Percentiles rank a stretch among this genome's conserved stretches.
phyloP scores from a whole-genome alignment of 306 rosid genomes.

The Prunus mira region DNA sequence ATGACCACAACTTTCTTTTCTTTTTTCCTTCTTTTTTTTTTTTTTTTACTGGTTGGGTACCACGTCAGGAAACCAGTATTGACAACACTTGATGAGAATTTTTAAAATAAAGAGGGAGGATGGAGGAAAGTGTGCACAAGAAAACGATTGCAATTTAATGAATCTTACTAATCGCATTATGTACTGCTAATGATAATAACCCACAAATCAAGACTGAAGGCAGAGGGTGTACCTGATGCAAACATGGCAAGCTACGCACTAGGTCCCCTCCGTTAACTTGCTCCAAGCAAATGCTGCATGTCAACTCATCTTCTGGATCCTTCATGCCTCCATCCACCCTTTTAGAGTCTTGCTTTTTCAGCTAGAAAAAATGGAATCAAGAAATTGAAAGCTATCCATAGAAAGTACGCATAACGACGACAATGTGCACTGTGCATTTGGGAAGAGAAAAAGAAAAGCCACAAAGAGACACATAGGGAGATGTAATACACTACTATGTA shows the following conservation, averaged over 20 bases:
- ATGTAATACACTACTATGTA: not conserved
- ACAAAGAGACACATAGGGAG: not conserved
- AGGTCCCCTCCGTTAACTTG: constrained; percentile 52
- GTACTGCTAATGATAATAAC: not conserved
- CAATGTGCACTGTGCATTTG: not conserved
- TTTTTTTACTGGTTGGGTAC: not conserved
- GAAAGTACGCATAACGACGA: not conserved
- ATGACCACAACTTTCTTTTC: too few species aligned
- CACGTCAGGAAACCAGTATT: not conserved
- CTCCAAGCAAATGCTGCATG: constrained; percentile 52
- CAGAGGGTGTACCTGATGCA: constrained; percentile 55
- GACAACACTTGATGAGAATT: not conserved
- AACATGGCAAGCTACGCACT: constrained; percentile 60
- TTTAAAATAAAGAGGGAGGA: not conserved
- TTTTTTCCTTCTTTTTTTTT: too few species aligned
- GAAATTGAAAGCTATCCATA: not conserved
- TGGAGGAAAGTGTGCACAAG: not conserved
- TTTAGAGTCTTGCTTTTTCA: constrained; percentile 21
- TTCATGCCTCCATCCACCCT: constrained; percentile 21
- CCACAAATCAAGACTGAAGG: not conserved
- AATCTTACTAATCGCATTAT: not conserved
- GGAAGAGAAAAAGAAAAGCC: not conserved
- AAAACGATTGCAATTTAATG: not conserved
- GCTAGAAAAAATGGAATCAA: not conserved
- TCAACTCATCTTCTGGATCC: constrained; percentile 30